These are phyloP conservation scores for Chimonanthus salicifolius DNA, from an alignment of 164 flowering plant species.

Conservation along the genomic window DNA sequence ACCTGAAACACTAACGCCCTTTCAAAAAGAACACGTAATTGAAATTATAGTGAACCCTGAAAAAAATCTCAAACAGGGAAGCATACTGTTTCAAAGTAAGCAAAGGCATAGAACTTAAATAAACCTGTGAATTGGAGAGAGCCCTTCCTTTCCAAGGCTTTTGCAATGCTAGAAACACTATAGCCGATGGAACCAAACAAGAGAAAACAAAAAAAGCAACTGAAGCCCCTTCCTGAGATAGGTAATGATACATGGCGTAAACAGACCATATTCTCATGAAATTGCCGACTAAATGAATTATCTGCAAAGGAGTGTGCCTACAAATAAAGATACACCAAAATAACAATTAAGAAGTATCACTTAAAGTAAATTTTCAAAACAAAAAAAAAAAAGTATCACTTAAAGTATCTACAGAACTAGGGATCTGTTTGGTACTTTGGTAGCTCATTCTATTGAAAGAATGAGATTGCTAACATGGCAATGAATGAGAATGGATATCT, in stretches of 20 bases:
- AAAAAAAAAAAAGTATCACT: neutral
- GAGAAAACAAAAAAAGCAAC: slow-evolving; percentile 67
- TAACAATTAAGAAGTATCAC: neutral
- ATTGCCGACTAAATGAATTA: slow-evolving; percentile 67
- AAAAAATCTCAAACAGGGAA: neutral
- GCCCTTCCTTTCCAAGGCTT: slow-evolving; percentile 98
- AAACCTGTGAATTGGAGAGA: slow-evolving; percentile 80
- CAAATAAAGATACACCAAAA: slow-evolving; percentile 11
- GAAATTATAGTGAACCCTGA: slow-evolving; percentile 9
- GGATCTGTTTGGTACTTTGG: no score
- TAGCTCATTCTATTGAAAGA: no score
- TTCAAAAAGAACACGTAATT: slow-evolving; percentile 11
- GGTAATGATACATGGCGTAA: slow-evolving; percentile 70
- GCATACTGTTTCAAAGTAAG: no score
- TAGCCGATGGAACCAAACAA: slow-evolving; percentile 71
- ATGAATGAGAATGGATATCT: no score
- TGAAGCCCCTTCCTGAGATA: slow-evolving; percentile 68
- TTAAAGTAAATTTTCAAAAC: neutral
- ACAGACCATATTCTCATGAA: slow-evolving; percentile 94
- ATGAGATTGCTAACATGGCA: no score
- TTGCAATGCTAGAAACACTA: slow-evolving; percentile 65
- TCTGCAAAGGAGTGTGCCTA: slow-evolving; percentile 86
- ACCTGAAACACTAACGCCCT: slow-evolving; percentile 47
- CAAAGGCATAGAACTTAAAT: neutral
- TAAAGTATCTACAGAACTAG: neutral